Evolutionary conservation across 2,329 filamentous ascomycete species (phyloP), one percentile per base, ranked within the genome.

Genomic region (Pseudovirgaria hyperparasitica): DNA sequence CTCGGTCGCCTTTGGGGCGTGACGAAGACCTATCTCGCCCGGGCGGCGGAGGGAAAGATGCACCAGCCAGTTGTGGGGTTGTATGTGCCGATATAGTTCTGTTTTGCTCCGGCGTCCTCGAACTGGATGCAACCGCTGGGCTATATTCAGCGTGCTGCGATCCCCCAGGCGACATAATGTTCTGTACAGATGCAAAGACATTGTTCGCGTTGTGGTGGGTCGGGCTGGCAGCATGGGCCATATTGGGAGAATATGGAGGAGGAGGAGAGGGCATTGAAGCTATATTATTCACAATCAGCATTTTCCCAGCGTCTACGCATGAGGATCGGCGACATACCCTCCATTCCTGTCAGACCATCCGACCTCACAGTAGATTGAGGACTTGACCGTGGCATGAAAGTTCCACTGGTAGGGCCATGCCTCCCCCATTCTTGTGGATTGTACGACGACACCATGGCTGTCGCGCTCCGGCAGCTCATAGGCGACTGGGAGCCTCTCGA

Each of bases 381-480:
- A 32, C 36, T 43, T 33, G 33, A 45, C 50, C 53, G 42, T 16
- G 48, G 49, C 12, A 52, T 37, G 40, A 53, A 49, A 29, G 44
- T 41, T 12, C 55, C 58, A 32, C 50, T 48, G 6, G 51, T 41
- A 25, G 50, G 47, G 10, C 45, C 52, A 29, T 42, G 43, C 32
- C 55, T 50, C 38, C 46, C 52, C 62, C 61, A 65, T 54, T 64
- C 59, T 39, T 58, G 56, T 19, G 62, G 61, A 39, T 64, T 63
- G 48, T 65, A 65, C 2, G 59, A 53, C 25, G 36, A 42, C 43
- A 51, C 46, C 20, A 46, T 44, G 19, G 39, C 40, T 24, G 44
- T 32, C 29, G 34, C 31, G 32, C 37, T 43, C 38, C 47, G n/a
- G n/a, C n/a, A n/a, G n/a, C n/a, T 45, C 44, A 50, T 43, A 6